Evolutionary conservation across 306 rosid species (phyloP), one percentile per base, ranked within the genome.

Genomic region (Calophaca sinica): DNA sequence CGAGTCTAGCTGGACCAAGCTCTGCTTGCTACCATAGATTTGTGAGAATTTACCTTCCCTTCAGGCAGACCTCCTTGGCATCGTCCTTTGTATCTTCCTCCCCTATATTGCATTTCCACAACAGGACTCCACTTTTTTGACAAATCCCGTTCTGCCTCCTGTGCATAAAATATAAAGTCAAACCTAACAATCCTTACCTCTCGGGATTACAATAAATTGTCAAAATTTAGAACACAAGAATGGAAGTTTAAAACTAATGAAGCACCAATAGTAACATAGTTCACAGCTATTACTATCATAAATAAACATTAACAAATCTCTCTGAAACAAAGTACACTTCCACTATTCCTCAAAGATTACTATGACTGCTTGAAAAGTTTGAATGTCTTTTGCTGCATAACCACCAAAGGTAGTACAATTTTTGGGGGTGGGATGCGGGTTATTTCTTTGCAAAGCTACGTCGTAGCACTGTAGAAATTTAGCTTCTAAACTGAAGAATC

Each of bases 1-100:
- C 29, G 12, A 74, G 44, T 33, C 39, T 68, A 20, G 62, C 59
- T 13, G 11, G 55, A 61, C 26, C 14, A 46, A 69, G 10, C 12
- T 52, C 70, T 31, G 9, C 51, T 68, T 41, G 29, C 28, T 71
- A 55, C 35, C 49, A 10, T 31, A 48, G 54, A 60, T 42, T 60
- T 61, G 15, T 4, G 64, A 66, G 66, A 55, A 59, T 41, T 41
- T 81, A 93, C 98, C 96, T 91, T 94, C 45, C 97, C 98, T 88
- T 94, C 97, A 10, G 98, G 98, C 45, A 91, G 89, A 74, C 98
- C 98, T 75, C 98, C 98, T 85, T 89, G 96, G 86, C 97, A 94
- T 42, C 97, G 86, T 39, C 97, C 98, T 87, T 74, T 81, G 87
- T 87, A 94, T 75, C 80, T 63, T 60, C 97, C 98, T 66, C 97